Evolutionary conservation across 169 alveolate genomes (phyloP).

Genomic region (Ichthyophthirius multifiliis): DNA sequence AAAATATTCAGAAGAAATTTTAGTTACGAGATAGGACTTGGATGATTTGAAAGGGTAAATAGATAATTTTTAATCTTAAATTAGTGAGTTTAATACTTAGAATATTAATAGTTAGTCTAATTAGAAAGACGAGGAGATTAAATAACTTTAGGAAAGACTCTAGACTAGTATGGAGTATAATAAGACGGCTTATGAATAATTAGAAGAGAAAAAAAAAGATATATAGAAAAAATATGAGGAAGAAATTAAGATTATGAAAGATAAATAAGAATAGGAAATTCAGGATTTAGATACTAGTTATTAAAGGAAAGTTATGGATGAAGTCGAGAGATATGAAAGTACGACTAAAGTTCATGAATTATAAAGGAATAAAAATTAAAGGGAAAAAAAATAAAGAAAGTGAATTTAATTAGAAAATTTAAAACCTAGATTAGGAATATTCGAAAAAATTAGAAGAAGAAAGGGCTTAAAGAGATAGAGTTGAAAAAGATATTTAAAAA

Average conservation of each 20-base stretch:
- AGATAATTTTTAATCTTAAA: conserved; percentile 52
- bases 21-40: conserved; percentile 74
- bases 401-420: conserved; percentile 62
- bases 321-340: conserved; percentile 78
- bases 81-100: neutral
- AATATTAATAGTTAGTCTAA: neutral
- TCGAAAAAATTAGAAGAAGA: conserved; percentile 20
- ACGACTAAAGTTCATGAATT: conserved; percentile 65
- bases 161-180: neutral
- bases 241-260: conserved; percentile 3
- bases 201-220: neutral
- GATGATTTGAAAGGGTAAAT: conserved; percentile 73
- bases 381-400: conserved; percentile 38
- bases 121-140: neutral
- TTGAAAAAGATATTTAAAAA: neutral
- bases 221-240: neutral
- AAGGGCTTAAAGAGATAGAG: conserved; percentile 2
- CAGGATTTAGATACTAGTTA: neutral
- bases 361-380: conserved; percentile 18
- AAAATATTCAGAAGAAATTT: conserved; percentile 73
- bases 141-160: neutral
- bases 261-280: neutral
- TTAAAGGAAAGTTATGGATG: conserved; percentile 11
- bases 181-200: neutral
- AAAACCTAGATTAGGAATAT: conserved; percentile 35